Conservation (phyloP, 2,329 filamentous ascomycete genomes). For the Penicillium sp. region DNA sequence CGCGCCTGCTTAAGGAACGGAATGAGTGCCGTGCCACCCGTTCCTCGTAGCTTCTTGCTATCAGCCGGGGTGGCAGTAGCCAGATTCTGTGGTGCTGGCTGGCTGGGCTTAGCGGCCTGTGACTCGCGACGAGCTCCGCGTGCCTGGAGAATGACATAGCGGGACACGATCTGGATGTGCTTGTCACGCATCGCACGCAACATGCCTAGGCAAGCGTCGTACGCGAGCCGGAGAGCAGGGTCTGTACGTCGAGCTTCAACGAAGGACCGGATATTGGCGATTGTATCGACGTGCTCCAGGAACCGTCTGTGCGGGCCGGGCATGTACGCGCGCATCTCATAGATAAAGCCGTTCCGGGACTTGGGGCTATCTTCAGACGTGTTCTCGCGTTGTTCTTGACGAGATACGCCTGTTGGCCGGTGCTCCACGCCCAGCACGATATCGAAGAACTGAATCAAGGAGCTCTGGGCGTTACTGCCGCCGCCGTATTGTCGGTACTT, state of each 20-base stretch:
- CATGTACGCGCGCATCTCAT: slow-evolving; percentile 98
- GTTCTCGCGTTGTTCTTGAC: slow-evolving; percentile 34
- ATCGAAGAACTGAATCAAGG: slow-evolving; percentile 96
- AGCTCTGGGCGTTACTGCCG: slow-evolving; percentile 96
- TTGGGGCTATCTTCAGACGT: slow-evolving; percentile 42
- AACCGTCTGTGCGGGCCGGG: slow-evolving; percentile 89
- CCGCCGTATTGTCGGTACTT: slow-evolving; percentile 83
- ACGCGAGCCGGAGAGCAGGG: slow-evolving; percentile 71
- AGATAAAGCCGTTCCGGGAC: slow-evolving; percentile 82
- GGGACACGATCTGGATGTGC: slow-evolving; percentile 92
- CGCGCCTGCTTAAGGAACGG: slow-evolving; percentile 95
- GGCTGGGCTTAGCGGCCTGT: slow-evolving; percentile 54
- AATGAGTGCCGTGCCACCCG: slow-evolving; percentile 89
- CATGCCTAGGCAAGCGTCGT: slow-evolving; percentile 85
- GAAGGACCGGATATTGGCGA: slow-evolving; percentile 85
- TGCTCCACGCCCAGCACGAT: slow-evolving; percentile 87
- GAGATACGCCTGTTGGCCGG: slow-evolving; percentile 75
- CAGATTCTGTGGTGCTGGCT: slow-evolving; percentile 55
- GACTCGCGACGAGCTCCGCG: slow-evolving; percentile 68
- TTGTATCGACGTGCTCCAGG: slow-evolving; percentile 71
- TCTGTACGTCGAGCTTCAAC: slow-evolving; percentile 66
- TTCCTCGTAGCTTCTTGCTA: slow-evolving; percentile 72
- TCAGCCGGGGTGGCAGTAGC: slow-evolving; percentile 42
- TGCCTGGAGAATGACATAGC: slow-evolving; percentile 91
- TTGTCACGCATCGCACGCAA: slow-evolving; percentile 80